phyloP scores from a whole-genome alignment of 495 filamentous ascomycete species.

The Xylaria longipes region DNA sequence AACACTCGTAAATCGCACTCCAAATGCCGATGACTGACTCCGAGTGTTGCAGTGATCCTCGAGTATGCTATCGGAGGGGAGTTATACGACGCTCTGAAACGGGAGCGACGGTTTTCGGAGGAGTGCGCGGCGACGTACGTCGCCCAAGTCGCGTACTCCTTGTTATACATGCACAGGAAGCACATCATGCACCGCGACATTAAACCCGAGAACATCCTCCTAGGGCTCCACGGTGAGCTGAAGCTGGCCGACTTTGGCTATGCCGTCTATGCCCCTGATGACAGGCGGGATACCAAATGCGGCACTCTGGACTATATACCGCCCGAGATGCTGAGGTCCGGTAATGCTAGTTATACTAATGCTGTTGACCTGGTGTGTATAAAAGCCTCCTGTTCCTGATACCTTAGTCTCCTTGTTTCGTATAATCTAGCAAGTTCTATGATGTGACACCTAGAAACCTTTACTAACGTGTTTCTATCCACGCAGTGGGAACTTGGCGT shows the following conservation, averaged over 20 bases:
- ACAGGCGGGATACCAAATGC: constrained; percentile 72
- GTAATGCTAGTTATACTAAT: constrained; percentile 61
- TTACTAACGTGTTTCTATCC: too few relatives aligned
- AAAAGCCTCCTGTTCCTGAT: too few relatives aligned
- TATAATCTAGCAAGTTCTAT: too few relatives aligned
- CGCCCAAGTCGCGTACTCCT: constrained; percentile 82
- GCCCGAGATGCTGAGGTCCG: constrained; percentile 47
- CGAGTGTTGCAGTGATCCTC: constrained; percentile 66
- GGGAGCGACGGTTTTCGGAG: constrained; percentile 86
- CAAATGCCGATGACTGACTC: neutral
- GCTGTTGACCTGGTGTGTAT: constrained; percentile 78
- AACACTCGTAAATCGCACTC: neutral
- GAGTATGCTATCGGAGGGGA: constrained; percentile 96
- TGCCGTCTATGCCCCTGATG: constrained; percentile 62
- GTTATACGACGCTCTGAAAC: constrained; percentile 91
- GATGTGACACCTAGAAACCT: too few relatives aligned
- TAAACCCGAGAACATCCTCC: constrained; percentile 77
- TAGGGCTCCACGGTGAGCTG: constrained; percentile 62
- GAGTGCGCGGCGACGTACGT: constrained; percentile 95
- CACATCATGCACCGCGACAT: constrained; percentile 80
- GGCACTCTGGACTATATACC: constrained; percentile 60
- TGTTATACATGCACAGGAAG: neutral
- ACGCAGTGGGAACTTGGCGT: constrained; percentile 83
- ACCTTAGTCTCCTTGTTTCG: too few relatives aligned
- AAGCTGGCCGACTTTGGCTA: constrained; percentile 76